Evolutionary conservation across 2,329 filamentous ascomycete genomes (phyloP).

Genomic region (Sporothrix humicola): DNA sequence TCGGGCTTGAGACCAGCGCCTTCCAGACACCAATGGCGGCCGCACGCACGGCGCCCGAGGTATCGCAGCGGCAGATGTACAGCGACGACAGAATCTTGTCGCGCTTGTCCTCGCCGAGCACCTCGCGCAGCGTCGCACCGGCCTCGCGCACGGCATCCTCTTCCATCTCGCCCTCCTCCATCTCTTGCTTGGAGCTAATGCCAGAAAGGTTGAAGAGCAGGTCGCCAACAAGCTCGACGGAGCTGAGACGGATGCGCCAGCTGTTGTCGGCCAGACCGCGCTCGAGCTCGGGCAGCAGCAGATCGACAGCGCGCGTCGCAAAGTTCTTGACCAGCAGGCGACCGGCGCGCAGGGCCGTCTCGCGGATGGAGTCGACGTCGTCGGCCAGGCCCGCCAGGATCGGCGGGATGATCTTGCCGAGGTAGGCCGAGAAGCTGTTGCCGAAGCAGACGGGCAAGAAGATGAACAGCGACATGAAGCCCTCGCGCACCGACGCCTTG

Average conservation of each 20-base stretch:
- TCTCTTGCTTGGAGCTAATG: constrained; percentile 71
- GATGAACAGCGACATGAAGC: constrained; percentile 99
- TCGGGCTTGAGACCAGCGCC: constrained; percentile 88
- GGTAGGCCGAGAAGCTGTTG: constrained; percentile 96
- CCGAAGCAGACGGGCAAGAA: constrained; percentile 99
- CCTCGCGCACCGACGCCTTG: constrained; percentile 89
- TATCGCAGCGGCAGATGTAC: constrained; percentile 97
- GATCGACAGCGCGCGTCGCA: constrained; percentile 89
- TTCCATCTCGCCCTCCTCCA: constrained; percentile 79
- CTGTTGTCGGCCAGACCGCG: constrained; percentile 96
- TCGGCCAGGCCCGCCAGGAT: constrained; percentile 94
- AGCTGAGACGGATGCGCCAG: constrained; percentile 96
- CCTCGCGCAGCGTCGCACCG: constrained; percentile 88
- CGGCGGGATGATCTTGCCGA: constrained; percentile 92
- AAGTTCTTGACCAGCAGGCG: constrained; percentile 98
- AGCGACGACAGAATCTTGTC: constrained; percentile 97
- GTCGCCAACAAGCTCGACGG: constrained; percentile 95
- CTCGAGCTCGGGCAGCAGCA: constrained; percentile 92
- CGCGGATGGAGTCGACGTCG: constrained; percentile 93
- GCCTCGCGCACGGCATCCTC: constrained; percentile 79
- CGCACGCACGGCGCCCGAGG: constrained; percentile 84
- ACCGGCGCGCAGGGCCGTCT: constrained; percentile 93
- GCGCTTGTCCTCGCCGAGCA: constrained; percentile 92
- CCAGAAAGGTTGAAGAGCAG: constrained; percentile 97
- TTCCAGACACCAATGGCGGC: constrained; percentile 97